Percentiles rank a stretch among this genome's conserved stretches.
Evolutionary conservation across 2,329 filamentous ascomycete species (phyloP).

Genomic region (Paracamarosporium sp.): DNA sequence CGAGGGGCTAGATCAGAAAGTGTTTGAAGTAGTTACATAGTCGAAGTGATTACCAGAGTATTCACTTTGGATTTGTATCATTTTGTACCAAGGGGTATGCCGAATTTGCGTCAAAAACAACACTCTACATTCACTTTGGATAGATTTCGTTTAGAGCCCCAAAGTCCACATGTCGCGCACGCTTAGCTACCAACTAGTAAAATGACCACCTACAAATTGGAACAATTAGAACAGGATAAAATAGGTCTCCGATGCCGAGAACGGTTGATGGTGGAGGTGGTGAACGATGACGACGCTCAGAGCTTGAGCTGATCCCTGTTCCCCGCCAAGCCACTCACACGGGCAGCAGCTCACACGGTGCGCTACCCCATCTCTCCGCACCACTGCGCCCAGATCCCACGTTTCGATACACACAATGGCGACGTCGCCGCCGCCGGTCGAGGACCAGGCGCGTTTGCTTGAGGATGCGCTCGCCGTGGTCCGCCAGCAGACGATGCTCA

Average conservation of each 20-base stretch:
- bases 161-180: too few species aligned
- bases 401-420: constrained; percentile 45
- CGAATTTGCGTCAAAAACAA: too few species aligned
- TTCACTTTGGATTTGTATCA: too few species aligned
- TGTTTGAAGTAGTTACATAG: too few species aligned
- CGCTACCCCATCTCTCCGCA: constrained; percentile 20
- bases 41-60: too few species aligned
- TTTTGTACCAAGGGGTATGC: too few species aligned
- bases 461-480: constrained; percentile 97
- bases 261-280: constrained; percentile 3
- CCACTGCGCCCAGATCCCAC: constrained; percentile 32
- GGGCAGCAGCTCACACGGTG: neutral
- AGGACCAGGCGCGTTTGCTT: constrained; percentile 80
- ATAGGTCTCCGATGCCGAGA: neutral
- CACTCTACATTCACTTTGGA: too few species aligned
- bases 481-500: constrained; percentile 93
- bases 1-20: too few species aligned
- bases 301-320: constrained; percentile 28
- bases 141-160: too few species aligned
- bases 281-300: constrained; percentile 33
- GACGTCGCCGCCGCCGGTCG: constrained; percentile 55
- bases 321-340: constrained; percentile 25
- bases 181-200: too few species aligned
- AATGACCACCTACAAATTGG: too few species aligned
- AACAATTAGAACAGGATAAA: too few species aligned